These are phyloP conservation scores for Leptographium flavum DNA, from an alignment of 2,329 filamentous ascomycete genomes.

Conservation along the genomic window DNA sequence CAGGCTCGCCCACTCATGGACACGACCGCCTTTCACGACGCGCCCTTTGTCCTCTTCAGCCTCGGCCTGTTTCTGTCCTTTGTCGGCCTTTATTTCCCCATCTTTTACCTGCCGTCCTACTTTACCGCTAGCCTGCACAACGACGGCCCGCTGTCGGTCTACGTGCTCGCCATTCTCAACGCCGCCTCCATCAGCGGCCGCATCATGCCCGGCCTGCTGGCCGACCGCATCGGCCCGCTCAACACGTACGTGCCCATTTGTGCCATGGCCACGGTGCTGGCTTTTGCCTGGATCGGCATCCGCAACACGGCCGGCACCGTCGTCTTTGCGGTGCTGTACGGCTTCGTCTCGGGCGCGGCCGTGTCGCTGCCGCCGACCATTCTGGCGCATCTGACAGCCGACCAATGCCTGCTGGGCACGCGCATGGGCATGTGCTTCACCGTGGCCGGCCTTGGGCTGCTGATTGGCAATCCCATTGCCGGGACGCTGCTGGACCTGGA, in stretches of 20 bases:
- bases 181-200: conserved; percentile 31
- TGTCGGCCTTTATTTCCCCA: conserved; percentile 31
- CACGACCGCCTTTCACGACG: conserved; percentile 21
- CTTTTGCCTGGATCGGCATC: conserved; percentile 26
- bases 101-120: conserved; percentile 32
- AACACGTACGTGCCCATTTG: conserved; percentile 23
- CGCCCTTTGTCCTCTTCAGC: conserved; percentile 22
- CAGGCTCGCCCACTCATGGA: conserved; percentile 16
- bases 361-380: not conserved
- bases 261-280: conserved; percentile 19
- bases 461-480: not conserved
- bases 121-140: conserved; percentile 24
- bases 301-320: conserved; percentile 20
- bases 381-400: not conserved
- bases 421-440: not conserved
- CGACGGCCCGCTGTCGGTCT: conserved; percentile 9
- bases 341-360: conserved; percentile 28
- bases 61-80: conserved; percentile 25
- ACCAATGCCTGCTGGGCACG: not conserved
- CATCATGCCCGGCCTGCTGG: conserved; percentile 17
- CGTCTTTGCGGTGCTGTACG: conserved; percentile 28
- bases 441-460: not conserved
- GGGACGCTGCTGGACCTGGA: not conserved
- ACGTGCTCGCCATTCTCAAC: conserved; percentile 22
- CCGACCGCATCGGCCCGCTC: conserved; percentile 26